phyloP scores from a whole-genome alignment of 805 yeast genomes.

The Suhomyces kilbournensis region DNA sequence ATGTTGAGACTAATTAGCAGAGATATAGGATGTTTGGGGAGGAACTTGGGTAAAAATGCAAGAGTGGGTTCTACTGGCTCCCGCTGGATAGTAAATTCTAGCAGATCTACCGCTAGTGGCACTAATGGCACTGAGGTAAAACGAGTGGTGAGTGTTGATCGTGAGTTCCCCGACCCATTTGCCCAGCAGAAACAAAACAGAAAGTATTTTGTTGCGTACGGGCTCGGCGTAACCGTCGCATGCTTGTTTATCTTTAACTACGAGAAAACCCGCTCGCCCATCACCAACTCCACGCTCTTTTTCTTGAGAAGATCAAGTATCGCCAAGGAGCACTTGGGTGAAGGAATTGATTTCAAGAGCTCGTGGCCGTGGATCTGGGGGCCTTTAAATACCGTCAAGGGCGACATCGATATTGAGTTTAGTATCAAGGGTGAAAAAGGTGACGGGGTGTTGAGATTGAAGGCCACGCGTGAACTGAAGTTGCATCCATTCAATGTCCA shows the following conservation, averaged over 20 bases:
- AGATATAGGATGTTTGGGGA: too few species aligned
- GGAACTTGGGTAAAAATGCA: too few species aligned
- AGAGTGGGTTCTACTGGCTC: too few species aligned
- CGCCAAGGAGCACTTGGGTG: slow-evolving; percentile 67
- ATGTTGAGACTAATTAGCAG: too few species aligned
- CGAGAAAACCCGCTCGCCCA: slow-evolving; percentile 87
- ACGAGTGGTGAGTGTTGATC: slow-evolving; percentile 54
- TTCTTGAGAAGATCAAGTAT: slow-evolving; percentile 71
- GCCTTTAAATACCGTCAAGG: slow-evolving; percentile 76
- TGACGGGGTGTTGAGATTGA: slow-evolving; percentile 54
- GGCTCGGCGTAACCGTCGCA: slow-evolving; percentile 36
- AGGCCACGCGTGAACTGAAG: slow-evolving; percentile 66
- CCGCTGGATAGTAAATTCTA: too few species aligned
- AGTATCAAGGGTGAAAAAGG: slow-evolving; percentile 64
- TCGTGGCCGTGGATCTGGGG: slow-evolving; percentile 91
- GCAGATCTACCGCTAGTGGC: too few species aligned
- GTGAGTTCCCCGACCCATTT: slow-evolving; percentile 80
- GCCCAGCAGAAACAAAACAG: slow-evolving; percentile 51
- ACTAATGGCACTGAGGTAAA: background rate
- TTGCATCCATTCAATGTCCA: slow-evolving; percentile 43
- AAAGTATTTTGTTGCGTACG: slow-evolving; percentile 48
- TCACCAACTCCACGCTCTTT: slow-evolving; percentile 82
- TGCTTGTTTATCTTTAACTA: slow-evolving; percentile 76
- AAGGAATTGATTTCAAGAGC: slow-evolving; percentile 67
- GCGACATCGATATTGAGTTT: slow-evolving; percentile 72